A percentile compares a stretch with the other conserved stretches of the same genome.
phyloP scores from a whole-genome alignment of 2,329 filamentous ascomycete genomes.

The Epichloe amarillans region DNA sequence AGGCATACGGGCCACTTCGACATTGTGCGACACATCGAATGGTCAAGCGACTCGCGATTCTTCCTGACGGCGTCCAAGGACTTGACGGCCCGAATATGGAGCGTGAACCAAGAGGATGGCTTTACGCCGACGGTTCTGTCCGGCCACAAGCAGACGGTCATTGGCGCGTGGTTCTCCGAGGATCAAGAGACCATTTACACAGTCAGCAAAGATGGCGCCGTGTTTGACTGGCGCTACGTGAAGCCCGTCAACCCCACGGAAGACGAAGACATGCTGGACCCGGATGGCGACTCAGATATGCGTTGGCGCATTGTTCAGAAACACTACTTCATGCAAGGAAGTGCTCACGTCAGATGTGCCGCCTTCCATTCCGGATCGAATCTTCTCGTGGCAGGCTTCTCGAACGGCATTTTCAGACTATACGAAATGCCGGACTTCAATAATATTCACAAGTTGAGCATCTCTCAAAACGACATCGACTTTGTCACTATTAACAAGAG shows the following conservation, averaged over 20 bases:
- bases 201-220: constrained; percentile 89
- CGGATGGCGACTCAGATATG: constrained; percentile 50
- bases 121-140: constrained; percentile 83
- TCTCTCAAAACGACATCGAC: constrained; percentile 94
- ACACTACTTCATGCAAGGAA: constrained; percentile 89
- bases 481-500: constrained; percentile 87
- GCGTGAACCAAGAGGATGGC: constrained; percentile 69
- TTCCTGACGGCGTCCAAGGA: constrained; percentile 88
- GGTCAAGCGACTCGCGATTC: constrained; percentile 93
- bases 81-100: constrained; percentile 90
- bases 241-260: constrained; percentile 43
- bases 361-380: constrained; percentile 77
- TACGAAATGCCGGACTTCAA: constrained; percentile 96
- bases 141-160: constrained; percentile 79
- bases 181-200: constrained; percentile 95
- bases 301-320: constrained; percentile 85
- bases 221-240: constrained; percentile 87
- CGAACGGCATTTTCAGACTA: constrained; percentile 82
- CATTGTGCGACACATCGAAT: constrained; percentile 71
- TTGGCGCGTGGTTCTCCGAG: constrained; percentile 93
- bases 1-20: constrained; percentile 85
- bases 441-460: constrained; percentile 82
- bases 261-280: constrained; percentile 46
- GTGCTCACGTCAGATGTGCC: constrained; percentile 78
- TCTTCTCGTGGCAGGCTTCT: constrained; percentile 92